These are phyloP conservation scores for Zymoseptoria brevis DNA, from an alignment of 2,329 filamentous ascomycete genomes.

Conservation along the genomic window DNA sequence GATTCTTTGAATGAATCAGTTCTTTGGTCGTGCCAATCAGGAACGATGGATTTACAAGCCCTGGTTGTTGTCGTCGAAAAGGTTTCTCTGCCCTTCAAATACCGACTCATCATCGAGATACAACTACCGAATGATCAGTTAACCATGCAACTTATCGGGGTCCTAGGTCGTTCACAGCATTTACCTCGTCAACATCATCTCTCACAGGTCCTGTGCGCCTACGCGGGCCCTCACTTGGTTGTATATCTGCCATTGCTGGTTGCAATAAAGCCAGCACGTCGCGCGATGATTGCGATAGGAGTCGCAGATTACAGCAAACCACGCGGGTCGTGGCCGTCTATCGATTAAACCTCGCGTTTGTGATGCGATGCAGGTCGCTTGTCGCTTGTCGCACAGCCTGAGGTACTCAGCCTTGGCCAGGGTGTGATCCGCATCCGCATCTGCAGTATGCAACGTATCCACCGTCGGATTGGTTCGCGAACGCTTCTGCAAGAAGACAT, in stretches of 20 bases:
- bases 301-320: neutral
- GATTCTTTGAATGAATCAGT: constrained; percentile 6
- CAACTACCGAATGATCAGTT: neutral
- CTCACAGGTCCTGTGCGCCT: neutral
- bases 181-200: neutral
- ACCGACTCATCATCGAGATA: neutral
- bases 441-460: neutral
- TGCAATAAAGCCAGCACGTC: neutral
- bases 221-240: neutral
- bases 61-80: constrained; percentile 14
- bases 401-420: neutral
- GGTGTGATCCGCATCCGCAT: neutral
- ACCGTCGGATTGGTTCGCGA: neutral
- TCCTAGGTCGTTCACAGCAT: neutral
- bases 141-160: neutral
- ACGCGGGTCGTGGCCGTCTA: neutral
- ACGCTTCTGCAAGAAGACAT: neutral
- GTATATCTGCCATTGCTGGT: neutral
- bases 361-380: neutral
- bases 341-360: neutral
- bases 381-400: neutral
- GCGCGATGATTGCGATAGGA: neutral
- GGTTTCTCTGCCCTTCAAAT: neutral
- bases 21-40: neutral
- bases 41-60: constrained; percentile 6